phyloP scores from a whole-genome alignment of 2,329 filamentous ascomycete species.

The Paracoccidioides brasiliensis region DNA sequence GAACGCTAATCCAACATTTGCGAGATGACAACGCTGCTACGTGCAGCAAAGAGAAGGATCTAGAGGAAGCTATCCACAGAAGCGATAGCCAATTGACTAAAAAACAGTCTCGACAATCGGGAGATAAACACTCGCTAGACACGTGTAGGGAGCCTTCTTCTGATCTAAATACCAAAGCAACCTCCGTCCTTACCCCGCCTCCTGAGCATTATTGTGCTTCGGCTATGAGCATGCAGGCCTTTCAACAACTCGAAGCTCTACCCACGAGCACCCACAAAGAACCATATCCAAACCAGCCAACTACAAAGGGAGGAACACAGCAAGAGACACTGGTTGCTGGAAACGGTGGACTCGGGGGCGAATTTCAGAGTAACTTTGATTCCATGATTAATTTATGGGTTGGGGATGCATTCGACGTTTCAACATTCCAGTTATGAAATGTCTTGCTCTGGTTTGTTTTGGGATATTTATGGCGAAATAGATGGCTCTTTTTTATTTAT shows the following conservation, averaged over 20 bases:
- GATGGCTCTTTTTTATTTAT: not conserved
- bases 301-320: not conserved
- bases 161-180: not conserved
- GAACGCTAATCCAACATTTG: conserved; percentile 3
- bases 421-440: conserved; percentile 1
- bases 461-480: not conserved
- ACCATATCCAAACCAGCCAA: not conserved
- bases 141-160: not conserved
- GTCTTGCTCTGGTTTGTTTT: not conserved
- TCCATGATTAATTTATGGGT: conserved; percentile 7
- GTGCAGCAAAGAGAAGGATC: not conserved
- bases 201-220: conserved; percentile 1
- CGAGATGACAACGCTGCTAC: conserved; percentile 4
- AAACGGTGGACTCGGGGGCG: not conserved
- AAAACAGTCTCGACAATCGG: not conserved
- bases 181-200: conserved; percentile 4
- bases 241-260: conserved; percentile 7
- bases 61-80: conserved; percentile 5
- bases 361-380: conserved; percentile 5
- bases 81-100: conserved; percentile 1
- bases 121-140: not conserved
- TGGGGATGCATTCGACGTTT: conserved; percentile 1
- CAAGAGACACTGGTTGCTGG: not conserved
- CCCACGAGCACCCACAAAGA: not conserved
- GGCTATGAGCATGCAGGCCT: not conserved